Base-by-base conservation (phyloP, 1,284 basidiomycete species). In the Microbotryum violaceum region DNA sequence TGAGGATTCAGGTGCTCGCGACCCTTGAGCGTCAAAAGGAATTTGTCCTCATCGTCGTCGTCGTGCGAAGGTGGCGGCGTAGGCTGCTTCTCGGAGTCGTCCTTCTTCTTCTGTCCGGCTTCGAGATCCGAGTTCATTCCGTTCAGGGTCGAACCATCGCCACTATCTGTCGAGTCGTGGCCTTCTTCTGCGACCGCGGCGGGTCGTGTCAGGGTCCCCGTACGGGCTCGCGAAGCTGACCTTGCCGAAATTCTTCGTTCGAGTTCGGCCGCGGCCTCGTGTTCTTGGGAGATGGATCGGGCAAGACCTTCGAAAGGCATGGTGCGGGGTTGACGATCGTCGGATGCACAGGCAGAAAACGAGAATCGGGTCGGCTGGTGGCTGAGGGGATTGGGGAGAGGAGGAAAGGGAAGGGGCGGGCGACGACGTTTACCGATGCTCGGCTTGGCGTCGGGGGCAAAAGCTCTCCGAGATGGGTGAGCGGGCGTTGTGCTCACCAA, bases 1-100 rank as follows among this genome's bases (percentile, higher is more conserved):
- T 85, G 74, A 8, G 71, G 71, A 16, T 69, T 65, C 20, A 83
- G 79, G 55, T 81, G 75, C 20, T 74, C 74, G 0, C 77, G 73
- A 48, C 81, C 80, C 52, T 75, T 73, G 3, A 73, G 68, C 21
- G 70, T 64, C 14, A 81, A 77, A 18, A 79, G 73, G 68, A 74
- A 81, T 6, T 73, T 66, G 56, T 80, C 71, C 14, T 66, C 58
- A 29, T 65, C 61, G 44, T 68, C 50, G 45, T 54, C 16, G 48
- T 63, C 27, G n/a, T 53, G 51, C 46, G 57, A 20, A 20, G 46
- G 23, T 6, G 21, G 16, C 23, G 45, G 16, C 0, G 23, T 10
- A 2, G 23, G 51, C 51, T 42, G 29, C 45, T 47, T 25, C 31
- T 49, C 48, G 9, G 23, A 23, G 27, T 10, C 9, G 12, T 48